Base-by-base conservation (phyloP, 441 rosid species). In the Jatropha podagrica region DNA sequence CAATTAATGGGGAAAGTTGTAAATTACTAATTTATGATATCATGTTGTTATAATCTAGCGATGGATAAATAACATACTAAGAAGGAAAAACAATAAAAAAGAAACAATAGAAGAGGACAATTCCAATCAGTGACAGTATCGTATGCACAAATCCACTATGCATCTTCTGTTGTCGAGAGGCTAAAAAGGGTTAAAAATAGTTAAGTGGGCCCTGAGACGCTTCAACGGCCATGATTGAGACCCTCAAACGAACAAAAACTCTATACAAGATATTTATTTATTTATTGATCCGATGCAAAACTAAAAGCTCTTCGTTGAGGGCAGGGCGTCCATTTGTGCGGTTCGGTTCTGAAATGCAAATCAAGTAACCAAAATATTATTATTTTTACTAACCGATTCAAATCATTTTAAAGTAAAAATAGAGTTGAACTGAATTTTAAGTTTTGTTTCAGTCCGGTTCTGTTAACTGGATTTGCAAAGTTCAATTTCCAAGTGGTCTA, bases 221-320 rank as follows among this genome's bases (percentile, higher is more conserved):
- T 75, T 75, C 85, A 79, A 79, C 83, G 80, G 68, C 78, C 81
- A 56, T 71, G 83, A 84, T 68, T 66, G 79, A 79, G 83, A 79
- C 80, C 63, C 63, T 52, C 69, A 76, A 81, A 81, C 84, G 59
- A 77, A 70, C 81, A 64, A 74, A 70, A 63, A 41, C 46, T 32
- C 49, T 0, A 44, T 44, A 44, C 48, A 42, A 8, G 2, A 11
- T 13, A 12, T 14, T 11, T 18, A 11, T 58, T 58, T 13, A 12
- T 14, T 11, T 18, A 11, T 58, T 58, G 40, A 67, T 68, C 46
- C 65, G 5, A n/a, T 18, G 74, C 66, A 54, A 54, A 32, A 32
- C 32, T 32, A 32, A 32, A 23, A 32, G 32, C 32, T 32, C 32
- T 32, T 2, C 32, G 2, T 32, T 1, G 32, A 32, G 32, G 32